Percentiles rank a stretch among this genome's conserved stretches.
Evolutionary conservation across 768 basidiomycete species (phyloP).

Genomic region (Lentinula sp.): DNA sequence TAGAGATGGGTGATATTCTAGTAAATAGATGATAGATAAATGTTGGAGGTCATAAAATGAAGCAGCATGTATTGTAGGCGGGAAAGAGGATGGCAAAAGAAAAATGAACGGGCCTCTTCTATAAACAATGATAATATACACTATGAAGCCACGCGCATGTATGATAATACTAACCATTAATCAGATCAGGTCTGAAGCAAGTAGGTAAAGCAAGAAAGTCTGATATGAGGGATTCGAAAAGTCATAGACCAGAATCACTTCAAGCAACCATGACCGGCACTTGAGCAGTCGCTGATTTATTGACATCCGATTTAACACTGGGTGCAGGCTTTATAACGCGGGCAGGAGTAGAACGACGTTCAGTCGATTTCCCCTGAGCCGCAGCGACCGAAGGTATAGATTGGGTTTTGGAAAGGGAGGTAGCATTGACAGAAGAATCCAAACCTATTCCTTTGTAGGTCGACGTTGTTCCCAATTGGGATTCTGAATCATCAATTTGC

Average conservation of each 20-base stretch:
- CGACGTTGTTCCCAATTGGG: neutral
- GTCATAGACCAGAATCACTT: neutral
- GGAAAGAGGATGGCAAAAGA: neutral
- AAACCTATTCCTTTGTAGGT: neutral
- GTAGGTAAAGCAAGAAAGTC: neutral
- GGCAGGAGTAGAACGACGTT: neutral
- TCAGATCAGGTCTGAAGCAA: neutral
- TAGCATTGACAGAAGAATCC: neutral
- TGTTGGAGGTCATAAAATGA: neutral
- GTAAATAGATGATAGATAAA: neutral
- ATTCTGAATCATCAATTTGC: neutral
- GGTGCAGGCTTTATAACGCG: neutral
- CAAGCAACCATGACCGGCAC: neutral
- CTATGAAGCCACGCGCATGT: neutral
- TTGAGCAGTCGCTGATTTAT: neutral
- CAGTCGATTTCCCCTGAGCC: neutral
- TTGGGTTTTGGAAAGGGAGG: neutral
- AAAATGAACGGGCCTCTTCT: neutral
- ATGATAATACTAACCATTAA: neutral
- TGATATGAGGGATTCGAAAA: neutral
- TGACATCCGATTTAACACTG: neutral
- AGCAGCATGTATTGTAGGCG: neutral
- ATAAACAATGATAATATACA: neutral
- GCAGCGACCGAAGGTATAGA: neutral
- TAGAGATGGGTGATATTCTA: neutral